These are phyloP conservation scores for Leccinum arenicola DNA, from an alignment of 768 basidiomycete genomes.

Conservation along the genomic window DNA sequence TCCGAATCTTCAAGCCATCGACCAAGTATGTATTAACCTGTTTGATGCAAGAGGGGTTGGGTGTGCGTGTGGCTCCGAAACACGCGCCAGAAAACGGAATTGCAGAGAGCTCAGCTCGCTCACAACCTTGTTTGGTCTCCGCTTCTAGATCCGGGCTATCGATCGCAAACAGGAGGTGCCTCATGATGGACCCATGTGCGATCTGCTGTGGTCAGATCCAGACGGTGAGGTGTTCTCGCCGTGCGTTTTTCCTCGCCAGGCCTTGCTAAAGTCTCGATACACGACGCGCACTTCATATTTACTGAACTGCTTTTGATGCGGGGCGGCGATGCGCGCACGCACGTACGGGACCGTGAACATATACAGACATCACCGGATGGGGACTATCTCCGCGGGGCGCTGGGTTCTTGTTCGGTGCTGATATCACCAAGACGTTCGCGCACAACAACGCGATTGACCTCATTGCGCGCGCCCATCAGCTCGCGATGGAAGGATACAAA, in stretches of 20 bases:
- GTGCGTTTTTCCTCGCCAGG: slow-evolving; percentile 4
- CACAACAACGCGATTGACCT: slow-evolving; percentile 92
- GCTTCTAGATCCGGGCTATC: slow-evolving; percentile 79
- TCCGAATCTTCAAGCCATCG: slow-evolving; percentile 80
- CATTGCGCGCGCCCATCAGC: slow-evolving; percentile 95
- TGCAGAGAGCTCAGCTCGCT: slow-evolving; percentile 15
- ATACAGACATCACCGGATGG: slow-evolving; percentile 86
- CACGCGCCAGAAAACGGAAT: slow-evolving; percentile 2
- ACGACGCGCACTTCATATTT: background rate
- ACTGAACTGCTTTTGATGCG: background rate
- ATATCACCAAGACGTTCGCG: slow-evolving; percentile 86
- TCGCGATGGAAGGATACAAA: slow-evolving; percentile 97
- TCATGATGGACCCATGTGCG: slow-evolving; percentile 98
- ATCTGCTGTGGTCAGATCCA: slow-evolving; percentile 98
- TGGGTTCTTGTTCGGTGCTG: slow-evolving; percentile 91
- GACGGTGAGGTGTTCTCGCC: slow-evolving; percentile 58
- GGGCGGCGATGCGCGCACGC: background rate
- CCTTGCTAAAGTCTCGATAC: slow-evolving; percentile 10
- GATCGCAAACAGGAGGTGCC: slow-evolving; percentile 98
- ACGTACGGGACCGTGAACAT: background rate
- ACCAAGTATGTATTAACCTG: slow-evolving; percentile 62
- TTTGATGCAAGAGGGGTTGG: background rate
- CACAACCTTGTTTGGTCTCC: slow-evolving; percentile 20
- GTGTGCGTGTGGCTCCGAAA: slow-evolving; percentile 16
- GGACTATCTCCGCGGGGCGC: slow-evolving; percentile 97